phyloP scores from a whole-genome alignment of 768 basidiomycete species.

The Tulasnella sp. region DNA sequence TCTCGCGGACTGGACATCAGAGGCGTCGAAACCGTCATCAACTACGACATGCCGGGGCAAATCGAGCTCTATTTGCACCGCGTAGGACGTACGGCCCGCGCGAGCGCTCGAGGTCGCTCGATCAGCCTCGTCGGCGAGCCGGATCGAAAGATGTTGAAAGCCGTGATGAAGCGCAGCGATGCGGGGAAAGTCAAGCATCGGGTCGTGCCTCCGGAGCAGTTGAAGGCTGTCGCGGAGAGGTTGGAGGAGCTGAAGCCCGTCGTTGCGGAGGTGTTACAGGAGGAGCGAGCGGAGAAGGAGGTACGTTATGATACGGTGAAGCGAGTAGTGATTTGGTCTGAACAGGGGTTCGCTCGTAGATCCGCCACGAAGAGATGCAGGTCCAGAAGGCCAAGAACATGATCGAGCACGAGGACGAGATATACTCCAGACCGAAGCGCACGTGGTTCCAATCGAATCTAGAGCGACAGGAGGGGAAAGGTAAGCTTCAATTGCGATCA shows the following conservation, averaged over 20 bases:
- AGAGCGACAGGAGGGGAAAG: constrained; percentile 71
- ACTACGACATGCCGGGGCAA: constrained; percentile 96
- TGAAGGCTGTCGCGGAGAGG: constrained; percentile 58
- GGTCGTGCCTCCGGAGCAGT: constrained; percentile 63
- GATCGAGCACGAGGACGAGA: constrained; percentile 86
- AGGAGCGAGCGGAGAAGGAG: constrained; percentile 94
- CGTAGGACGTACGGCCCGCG: constrained; percentile 93
- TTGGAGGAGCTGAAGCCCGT: constrained; percentile 64
- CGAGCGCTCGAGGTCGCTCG: constrained; percentile 88
- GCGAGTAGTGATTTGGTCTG: neutral
- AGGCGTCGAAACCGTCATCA: constrained; percentile 94
- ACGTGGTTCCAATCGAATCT: constrained; percentile 96
- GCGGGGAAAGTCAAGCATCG: constrained; percentile 82
- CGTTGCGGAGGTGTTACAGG: constrained; percentile 64
- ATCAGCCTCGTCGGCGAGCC: constrained; percentile 92
- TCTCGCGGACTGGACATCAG: constrained; percentile 95
- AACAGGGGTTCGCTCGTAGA: constrained; percentile 31
- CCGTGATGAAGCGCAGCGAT: constrained; percentile 79
- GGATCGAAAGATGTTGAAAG: constrained; percentile 93
- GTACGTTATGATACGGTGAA: constrained; percentile 29
- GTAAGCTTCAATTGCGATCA: constrained; percentile 30
- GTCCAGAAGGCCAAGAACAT: constrained; percentile 90
- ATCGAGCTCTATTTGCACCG: constrained; percentile 92
- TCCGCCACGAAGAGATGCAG: constrained; percentile 92
- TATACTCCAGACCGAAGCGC: constrained; percentile 82